Conservation (phyloP, 352 stramenopile genomes). For the Elongisporangium undulatum region DNA sequence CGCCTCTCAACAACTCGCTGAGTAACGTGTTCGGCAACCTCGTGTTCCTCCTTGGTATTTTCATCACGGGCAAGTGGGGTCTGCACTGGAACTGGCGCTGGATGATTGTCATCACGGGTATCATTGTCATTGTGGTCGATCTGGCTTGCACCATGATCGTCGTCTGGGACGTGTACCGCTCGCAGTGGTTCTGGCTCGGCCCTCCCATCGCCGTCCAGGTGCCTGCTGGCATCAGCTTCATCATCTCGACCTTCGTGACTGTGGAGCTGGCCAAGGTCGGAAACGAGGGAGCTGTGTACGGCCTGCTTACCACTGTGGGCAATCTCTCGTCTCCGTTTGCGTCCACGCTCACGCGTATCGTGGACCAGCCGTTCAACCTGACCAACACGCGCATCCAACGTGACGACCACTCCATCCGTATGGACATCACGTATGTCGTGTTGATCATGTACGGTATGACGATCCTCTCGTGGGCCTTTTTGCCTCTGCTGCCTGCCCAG, state of each 20-base stretch:
- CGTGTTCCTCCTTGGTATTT: slow-evolving; percentile 9
- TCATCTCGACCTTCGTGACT: slow-evolving; percentile 35
- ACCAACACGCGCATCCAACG: slow-evolving; percentile 29
- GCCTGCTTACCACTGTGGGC: slow-evolving; percentile 27
- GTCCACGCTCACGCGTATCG: slow-evolving; percentile 25
- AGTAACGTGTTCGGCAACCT: slow-evolving; percentile 19
- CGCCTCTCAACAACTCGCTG: slow-evolving; percentile 21
- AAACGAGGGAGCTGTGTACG: slow-evolving; percentile 40
- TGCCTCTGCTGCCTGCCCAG: slow-evolving; percentile 32
- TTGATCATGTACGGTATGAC: slow-evolving; percentile 34
- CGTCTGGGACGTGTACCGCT: slow-evolving; percentile 28
- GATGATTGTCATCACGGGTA: slow-evolving; percentile 20
- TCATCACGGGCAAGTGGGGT: slow-evolving; percentile 20
- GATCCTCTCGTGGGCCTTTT: slow-evolving; percentile 23
- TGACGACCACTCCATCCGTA: slow-evolving; percentile 21
- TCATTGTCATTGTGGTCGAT: slow-evolving; percentile 24
- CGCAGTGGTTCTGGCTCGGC: slow-evolving; percentile 38
- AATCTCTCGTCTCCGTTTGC: slow-evolving; percentile 39
- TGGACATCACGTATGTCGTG: slow-evolving; percentile 26
- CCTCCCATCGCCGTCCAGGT: slow-evolving; percentile 27
- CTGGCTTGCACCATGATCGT: slow-evolving; percentile 26
- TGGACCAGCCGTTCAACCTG: slow-evolving; percentile 25
- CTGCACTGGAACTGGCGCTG: slow-evolving; percentile 33
- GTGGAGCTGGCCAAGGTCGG: slow-evolving; percentile 42
- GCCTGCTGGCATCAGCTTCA: slow-evolving; percentile 28